Conservation (phyloP, 371 early-diverging fungal genomes). For the Haplosporangium sp. region DNA sequence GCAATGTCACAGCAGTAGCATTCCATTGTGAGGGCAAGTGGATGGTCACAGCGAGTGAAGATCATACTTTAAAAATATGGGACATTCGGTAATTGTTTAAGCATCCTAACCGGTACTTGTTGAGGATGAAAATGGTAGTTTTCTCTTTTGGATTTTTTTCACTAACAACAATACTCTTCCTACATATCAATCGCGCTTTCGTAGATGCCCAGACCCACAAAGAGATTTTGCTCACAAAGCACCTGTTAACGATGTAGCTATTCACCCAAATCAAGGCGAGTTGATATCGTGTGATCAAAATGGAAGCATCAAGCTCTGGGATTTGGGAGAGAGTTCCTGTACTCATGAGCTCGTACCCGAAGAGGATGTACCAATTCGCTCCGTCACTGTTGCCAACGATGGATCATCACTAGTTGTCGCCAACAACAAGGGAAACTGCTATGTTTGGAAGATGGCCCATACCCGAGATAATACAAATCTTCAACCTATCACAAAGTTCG, state of each 20-base stretch:
- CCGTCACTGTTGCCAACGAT: slow-evolving; percentile 92
- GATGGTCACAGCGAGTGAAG: slow-evolving; percentile 95
- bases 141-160: neutral
- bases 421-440: slow-evolving; percentile 93
- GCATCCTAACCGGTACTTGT: too few relatives aligned
- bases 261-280: slow-evolving; percentile 96
- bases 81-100: slow-evolving; percentile 70
- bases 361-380: slow-evolving; percentile 89
- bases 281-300: slow-evolving; percentile 95
- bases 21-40: slow-evolving; percentile 94
- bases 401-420: slow-evolving; percentile 91
- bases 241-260: slow-evolving; percentile 93
- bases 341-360: slow-evolving; percentile 90
- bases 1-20: slow-evolving; percentile 93
- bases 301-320: slow-evolving; percentile 94
- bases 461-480: slow-evolving; percentile 71
- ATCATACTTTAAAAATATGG: slow-evolving; percentile 94
- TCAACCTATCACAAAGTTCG: slow-evolving; percentile 77
- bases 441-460: slow-evolving; percentile 85
- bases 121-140: too few relatives aligned
- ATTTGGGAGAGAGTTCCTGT: slow-evolving; percentile 89
- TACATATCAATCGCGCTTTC: slow-evolving; percentile 12
- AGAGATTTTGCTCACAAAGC: slow-evolving; percentile 89
- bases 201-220: slow-evolving; percentile 80
- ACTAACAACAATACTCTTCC: neutral